A percentile compares a stretch with the other conserved stretches of the same genome.
These are phyloP conservation scores for Oenanthe sinensis DNA, from an alignment of 129 eudicot species.

Conservation along the genomic window DNA sequence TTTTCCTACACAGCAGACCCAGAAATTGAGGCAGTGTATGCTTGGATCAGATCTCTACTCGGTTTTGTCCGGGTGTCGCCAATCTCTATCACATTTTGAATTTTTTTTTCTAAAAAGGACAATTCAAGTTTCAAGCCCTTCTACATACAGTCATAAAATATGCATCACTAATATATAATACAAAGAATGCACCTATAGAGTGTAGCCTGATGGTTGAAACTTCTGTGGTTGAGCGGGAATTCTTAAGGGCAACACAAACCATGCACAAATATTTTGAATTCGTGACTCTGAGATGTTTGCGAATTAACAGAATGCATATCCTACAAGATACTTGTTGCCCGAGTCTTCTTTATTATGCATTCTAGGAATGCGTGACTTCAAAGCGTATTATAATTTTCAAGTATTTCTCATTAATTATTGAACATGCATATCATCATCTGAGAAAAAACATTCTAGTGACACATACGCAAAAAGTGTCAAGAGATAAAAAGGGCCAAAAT, in stretches of 20 bases:
- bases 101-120: background rate
- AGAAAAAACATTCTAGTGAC: background rate
- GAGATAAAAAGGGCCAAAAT: background rate
- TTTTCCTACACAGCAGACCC: background rate
- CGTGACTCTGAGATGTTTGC: background rate
- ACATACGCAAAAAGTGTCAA: background rate
- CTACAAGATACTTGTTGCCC: too few relatives aligned
- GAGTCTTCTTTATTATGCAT: background rate
- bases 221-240: background rate
- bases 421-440: background rate
- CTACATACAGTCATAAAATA: background rate
- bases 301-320: background rate
- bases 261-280: background rate
- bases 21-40: background rate
- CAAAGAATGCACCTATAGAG: background rate
- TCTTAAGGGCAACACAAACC: background rate
- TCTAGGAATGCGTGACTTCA: too few relatives aligned
- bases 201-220: background rate
- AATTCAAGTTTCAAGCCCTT: background rate
- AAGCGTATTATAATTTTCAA: too few relatives aligned
- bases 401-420: background rate
- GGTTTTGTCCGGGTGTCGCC: background rate
- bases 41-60: background rate
- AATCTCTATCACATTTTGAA: background rate
- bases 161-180: background rate